A percentile compares a stretch with the other conserved stretches of the same genome.
phyloP scores from a whole-genome alignment of 345 rosid genomes.

The Firmiana major region DNA sequence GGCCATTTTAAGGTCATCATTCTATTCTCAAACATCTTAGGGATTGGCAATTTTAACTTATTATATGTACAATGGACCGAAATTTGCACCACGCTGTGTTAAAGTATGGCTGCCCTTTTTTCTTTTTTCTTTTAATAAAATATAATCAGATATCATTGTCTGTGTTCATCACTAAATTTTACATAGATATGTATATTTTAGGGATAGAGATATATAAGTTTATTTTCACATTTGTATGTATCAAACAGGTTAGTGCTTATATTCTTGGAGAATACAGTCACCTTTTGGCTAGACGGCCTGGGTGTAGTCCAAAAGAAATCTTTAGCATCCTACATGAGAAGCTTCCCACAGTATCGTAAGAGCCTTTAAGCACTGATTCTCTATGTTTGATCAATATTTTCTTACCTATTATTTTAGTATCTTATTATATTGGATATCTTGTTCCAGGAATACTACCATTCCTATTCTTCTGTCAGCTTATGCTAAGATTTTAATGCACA shows the following conservation, averaged over 20 bases:
- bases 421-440: slow-evolving; percentile 7
- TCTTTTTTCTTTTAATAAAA: slow-evolving; percentile 9
- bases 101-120: neutral
- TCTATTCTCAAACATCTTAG: neutral
- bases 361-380: slow-evolving; percentile 18
- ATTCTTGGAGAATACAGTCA: slow-evolving; percentile 96
- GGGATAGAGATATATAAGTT: neutral
- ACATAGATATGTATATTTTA: neutral
- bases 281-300: slow-evolving; percentile 92
- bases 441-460: slow-evolving; percentile 69
- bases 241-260: slow-evolving; percentile 87
- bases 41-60: neutral
- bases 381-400: slow-evolving; percentile 17
- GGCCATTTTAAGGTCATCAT: neutral
- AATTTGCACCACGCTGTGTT: neutral
- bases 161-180: neutral
- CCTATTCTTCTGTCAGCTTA: slow-evolving; percentile 96
- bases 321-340: slow-evolving; percentile 83
- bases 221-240: slow-evolving; percentile 3
- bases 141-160: neutral
- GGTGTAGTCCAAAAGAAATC: slow-evolving; percentile 94
- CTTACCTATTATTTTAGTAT: neutral
- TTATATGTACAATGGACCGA: neutral
- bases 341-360: slow-evolving; percentile 98
- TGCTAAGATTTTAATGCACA: slow-evolving; percentile 97